Conservation (phyloP, 2,329 filamentous ascomycete genomes). For the Coniochaeta sp. region DNA sequence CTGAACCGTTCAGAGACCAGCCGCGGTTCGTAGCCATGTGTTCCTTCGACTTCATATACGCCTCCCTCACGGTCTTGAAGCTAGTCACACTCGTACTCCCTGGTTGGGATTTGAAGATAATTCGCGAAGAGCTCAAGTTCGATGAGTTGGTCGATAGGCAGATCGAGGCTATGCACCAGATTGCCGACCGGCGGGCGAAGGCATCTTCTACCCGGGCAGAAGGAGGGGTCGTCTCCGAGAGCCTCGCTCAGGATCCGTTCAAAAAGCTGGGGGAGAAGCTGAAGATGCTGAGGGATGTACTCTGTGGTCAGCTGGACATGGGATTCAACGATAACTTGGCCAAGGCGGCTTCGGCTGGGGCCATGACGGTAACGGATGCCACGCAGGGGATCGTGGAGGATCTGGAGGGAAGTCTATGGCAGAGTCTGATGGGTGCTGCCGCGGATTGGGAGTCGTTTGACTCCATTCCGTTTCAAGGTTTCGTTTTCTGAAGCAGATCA, state of each 20-base stretch:
- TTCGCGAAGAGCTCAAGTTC: constrained; percentile 27
- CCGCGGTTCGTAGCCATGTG: constrained; percentile 33
- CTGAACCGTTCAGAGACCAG: constrained; percentile 12
- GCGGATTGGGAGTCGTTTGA: constrained; percentile 13
- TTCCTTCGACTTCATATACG: constrained; percentile 39
- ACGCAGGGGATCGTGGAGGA: constrained; percentile 19
- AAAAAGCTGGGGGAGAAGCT: constrained; percentile 10
- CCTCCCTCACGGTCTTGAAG: constrained; percentile 37
- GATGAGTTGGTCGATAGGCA: constrained; percentile 21
- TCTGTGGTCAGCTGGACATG: background rate
- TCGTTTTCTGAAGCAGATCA: background rate
- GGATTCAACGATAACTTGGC: constrained; percentile 1
- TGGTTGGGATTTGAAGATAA: constrained; percentile 35
- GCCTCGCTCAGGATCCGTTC: constrained; percentile 7
- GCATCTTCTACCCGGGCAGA: background rate
- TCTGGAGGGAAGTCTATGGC: constrained; percentile 15
- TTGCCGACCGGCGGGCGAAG: constrained; percentile 15
- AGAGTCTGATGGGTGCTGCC: constrained; percentile 1
- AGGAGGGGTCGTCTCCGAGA: constrained; percentile 6
- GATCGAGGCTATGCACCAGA: constrained; percentile 19
- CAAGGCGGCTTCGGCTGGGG: constrained; percentile 3
- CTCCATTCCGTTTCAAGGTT: constrained; percentile 2
- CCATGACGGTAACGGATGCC: constrained; percentile 14
- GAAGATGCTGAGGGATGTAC: background rate
- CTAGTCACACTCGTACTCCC: constrained; percentile 34